phyloP scores from a whole-genome alignment of 352 stramenopile genomes.

The Pythium guiyangense region DNA sequence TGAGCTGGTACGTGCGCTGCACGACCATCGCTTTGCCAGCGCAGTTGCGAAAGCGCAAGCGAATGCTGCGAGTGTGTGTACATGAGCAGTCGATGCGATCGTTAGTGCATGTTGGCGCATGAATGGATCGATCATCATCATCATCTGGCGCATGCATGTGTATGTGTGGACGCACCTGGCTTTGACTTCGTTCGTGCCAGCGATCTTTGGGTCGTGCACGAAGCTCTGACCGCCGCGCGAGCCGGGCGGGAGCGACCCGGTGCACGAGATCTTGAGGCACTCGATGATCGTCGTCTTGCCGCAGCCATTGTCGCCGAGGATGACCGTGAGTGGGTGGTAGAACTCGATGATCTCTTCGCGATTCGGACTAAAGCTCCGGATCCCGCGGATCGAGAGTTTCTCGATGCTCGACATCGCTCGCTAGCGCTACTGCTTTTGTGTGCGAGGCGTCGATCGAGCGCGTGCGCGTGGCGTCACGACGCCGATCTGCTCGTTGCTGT shows the following conservation, averaged over 20 bases:
- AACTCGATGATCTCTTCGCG: slow-evolving; percentile 96
- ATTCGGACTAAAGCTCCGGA: slow-evolving; percentile 96
- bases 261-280: slow-evolving; percentile 97
- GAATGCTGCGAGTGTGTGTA: slow-evolving; percentile 28
- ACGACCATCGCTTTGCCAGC: slow-evolving; percentile 89
- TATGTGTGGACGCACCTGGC: slow-evolving; percentile 22
- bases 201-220: slow-evolving; percentile 95
- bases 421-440: no score
- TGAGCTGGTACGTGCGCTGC: slow-evolving; percentile 93
- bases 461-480: neutral
- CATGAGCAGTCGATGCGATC: neutral
- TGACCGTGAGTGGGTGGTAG: slow-evolving; percentile 98
- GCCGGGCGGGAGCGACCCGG: slow-evolving; percentile 92
- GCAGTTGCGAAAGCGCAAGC: slow-evolving; percentile 92
- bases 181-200: slow-evolving; percentile 90
- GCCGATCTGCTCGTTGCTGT: neutral
- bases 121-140: neutral
- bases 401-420: slow-evolving; percentile 94
- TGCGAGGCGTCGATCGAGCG: neutral
- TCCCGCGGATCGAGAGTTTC: slow-evolving; percentile 98
- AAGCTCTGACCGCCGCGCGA: slow-evolving; percentile 89
- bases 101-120: neutral
- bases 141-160: neutral
- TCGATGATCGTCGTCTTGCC: slow-evolving; percentile 99
- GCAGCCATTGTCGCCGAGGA: slow-evolving; percentile 95